Conservation (phyloP, 78 protist genomes). For the Bigelowiella natans region DNA sequence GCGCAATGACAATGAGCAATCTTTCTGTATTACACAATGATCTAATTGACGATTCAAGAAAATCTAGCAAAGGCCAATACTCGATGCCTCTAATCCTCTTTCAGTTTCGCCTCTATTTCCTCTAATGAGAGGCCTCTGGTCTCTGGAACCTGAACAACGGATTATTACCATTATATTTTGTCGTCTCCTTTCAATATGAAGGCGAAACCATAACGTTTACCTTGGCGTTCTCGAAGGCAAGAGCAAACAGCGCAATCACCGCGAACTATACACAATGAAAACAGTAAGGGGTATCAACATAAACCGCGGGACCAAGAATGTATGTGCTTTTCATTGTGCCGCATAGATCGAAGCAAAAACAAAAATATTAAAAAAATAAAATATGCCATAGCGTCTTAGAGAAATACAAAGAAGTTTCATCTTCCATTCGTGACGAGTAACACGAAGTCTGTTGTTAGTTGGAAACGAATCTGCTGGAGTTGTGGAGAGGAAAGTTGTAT, state of each 20-base stretch:
- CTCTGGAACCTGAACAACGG: not conserved
- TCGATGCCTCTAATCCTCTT: no score
- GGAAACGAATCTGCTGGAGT: not conserved
- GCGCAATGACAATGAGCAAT: no score
- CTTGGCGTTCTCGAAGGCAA: not conserved
- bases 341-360: not conserved
- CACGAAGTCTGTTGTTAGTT: not conserved
- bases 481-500: no score
- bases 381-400: not conserved
- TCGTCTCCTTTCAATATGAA: not conserved
- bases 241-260: not conserved
- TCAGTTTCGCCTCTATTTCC: not conserved
- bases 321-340: not conserved
- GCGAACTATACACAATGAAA: not conserved
- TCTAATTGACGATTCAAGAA: no score
- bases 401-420: not conserved
- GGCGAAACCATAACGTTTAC: not conserved
- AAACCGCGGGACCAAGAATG: not conserved
- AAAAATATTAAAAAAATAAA: not conserved
- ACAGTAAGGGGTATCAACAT: not conserved
- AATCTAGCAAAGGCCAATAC: no score
- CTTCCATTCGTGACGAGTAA: not conserved
- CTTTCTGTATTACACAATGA: no score
- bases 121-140: not conserved
- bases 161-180: not conserved